A percentile compares a stretch with the other conserved stretches of the same genome.
Conservation (phyloP, 2,329 filamentous ascomycete species). For the Aspergillus glaucus region DNA sequence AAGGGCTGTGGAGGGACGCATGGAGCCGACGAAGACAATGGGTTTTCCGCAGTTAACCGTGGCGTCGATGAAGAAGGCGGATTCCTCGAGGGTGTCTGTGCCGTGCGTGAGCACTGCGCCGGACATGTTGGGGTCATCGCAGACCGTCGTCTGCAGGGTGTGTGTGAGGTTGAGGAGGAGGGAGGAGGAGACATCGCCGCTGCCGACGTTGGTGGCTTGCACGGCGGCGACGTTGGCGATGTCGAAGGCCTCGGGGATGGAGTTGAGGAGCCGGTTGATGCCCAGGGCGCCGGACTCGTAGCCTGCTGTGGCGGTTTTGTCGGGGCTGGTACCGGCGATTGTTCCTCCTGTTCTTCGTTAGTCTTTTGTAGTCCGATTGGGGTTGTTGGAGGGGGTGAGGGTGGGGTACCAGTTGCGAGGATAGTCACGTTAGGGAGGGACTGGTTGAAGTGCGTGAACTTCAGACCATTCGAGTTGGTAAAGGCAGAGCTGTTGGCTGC, state of each 20-base stretch:
- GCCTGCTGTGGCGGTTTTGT: constrained; percentile 21
- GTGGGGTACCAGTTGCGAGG: constrained; percentile 15
- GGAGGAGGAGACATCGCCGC: constrained; percentile 17
- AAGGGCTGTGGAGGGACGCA: constrained; percentile 58
- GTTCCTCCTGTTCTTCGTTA: constrained; percentile 14
- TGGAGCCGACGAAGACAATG: constrained; percentile 55
- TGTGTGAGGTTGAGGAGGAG: constrained; percentile 18
- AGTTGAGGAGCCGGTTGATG: constrained; percentile 18
- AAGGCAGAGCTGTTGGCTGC: constrained; percentile 12
- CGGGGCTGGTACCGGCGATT: constrained; percentile 18
- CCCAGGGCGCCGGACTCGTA: constrained; percentile 19
- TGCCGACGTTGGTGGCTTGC: constrained; percentile 23
- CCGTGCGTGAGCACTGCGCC: constrained; percentile 52
- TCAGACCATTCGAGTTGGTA: constrained; percentile 20
- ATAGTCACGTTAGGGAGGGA: constrained; percentile 21
- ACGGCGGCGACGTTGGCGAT: constrained; percentile 22
- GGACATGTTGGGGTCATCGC: constrained; percentile 17
- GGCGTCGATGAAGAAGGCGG: constrained; percentile 57
- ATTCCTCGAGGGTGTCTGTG: constrained; percentile 60
- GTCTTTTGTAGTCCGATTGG: neutral
- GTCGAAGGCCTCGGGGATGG: constrained; percentile 19
- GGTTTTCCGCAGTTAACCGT: constrained; percentile 54
- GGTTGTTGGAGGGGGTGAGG: neutral
- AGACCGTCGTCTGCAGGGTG: constrained; percentile 15
- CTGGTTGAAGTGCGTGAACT: constrained; percentile 20